Evolutionary conservation across 352 stramenopile genomes (phyloP).

Genomic region (Poterioochromonas sp.): DNA sequence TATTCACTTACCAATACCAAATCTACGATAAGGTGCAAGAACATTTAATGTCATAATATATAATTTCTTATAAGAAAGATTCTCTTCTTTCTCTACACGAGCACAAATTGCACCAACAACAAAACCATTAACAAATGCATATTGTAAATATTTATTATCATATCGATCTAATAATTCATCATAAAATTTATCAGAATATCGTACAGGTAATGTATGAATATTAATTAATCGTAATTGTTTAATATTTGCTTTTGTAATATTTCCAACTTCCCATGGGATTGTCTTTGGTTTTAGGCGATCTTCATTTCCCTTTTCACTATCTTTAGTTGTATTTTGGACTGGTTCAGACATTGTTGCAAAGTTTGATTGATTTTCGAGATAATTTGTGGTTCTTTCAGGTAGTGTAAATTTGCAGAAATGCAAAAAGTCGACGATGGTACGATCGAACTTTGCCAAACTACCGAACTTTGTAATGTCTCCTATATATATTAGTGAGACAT

Average conservation of each 20-base stretch:
- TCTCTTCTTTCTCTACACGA: background rate
- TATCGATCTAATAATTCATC: background rate
- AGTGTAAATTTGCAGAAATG: too few relatives aligned
- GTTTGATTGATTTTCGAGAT: too few relatives aligned
- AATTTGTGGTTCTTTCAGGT: too few relatives aligned
- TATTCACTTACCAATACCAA: conserved; percentile 6
- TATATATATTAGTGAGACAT: too few relatives aligned
- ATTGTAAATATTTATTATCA: conserved; percentile 2
- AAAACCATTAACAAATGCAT: conserved; percentile 26
- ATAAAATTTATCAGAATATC: conserved; percentile 29
- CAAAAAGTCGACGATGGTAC: too few relatives aligned
- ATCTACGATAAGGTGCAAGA: conserved; percentile 8
- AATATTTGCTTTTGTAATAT: conserved; percentile 9
- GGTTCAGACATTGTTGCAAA: background rate
- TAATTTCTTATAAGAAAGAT: background rate
- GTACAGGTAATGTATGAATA: conserved; percentile 13
- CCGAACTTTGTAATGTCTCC: too few relatives aligned
- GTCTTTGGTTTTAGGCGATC: background rate
- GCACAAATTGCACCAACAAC: conserved; percentile 6
- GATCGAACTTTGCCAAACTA: too few relatives aligned
- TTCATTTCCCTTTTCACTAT: background rate
- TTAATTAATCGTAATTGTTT: conserved; percentile 10
- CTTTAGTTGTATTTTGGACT: background rate
- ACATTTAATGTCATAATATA: conserved; percentile 31
- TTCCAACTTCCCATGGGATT: background rate